Base-by-base conservation (phyloP, 495 filamentous ascomycete species). In the Xylaria longipes region DNA sequence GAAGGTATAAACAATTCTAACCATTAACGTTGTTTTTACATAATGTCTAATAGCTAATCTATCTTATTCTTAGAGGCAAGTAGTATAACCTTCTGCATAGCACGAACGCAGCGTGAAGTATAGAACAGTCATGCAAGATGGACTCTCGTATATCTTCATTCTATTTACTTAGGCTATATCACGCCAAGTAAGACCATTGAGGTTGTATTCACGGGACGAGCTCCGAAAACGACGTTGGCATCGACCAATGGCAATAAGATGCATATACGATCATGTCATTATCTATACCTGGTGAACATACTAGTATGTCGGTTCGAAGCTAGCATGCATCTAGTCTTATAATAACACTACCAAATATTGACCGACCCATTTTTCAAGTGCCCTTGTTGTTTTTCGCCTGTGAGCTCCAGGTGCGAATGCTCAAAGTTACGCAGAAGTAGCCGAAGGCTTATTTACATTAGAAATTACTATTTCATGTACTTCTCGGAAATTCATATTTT, bases 161-260 rank as follows among this genome's bases (percentile, higher is more conserved):
- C 31, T 56, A 41, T 43, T 43, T 27, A 56, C 65, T 67, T 67
- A 54, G 65, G 65, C 65, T 67, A 67, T 67, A 67, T 67, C n/a
- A 41, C 29, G 14, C 48, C 48, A 6, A 65, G 20, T 67, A 54
- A 67, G 33, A 29, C 31, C 9, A 12, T 56, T 56, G n/a, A 43
- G 43, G 48, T 67, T 11, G 48, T 22, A 56, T 56, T 56, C 22
- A 67, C 33, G 46, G 65, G 56, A 56, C 22, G 4, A 67, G 14
- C 33, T 67, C 65, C 65, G 65, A 41, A 56, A 43, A 35, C 9
- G 20, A 67, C 48, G 17, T 20, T 41, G 29, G 15, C 9, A 39
- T 25, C n/a, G 33, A 27, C 65, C 65, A 67, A 67, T 56, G 14
- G 22, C 46, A 25, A 20, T 41, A 12, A 27, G 35, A 9, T 22